Conservation (phyloP, 208 protist genomes). For the Leishmania arabica region DNA sequence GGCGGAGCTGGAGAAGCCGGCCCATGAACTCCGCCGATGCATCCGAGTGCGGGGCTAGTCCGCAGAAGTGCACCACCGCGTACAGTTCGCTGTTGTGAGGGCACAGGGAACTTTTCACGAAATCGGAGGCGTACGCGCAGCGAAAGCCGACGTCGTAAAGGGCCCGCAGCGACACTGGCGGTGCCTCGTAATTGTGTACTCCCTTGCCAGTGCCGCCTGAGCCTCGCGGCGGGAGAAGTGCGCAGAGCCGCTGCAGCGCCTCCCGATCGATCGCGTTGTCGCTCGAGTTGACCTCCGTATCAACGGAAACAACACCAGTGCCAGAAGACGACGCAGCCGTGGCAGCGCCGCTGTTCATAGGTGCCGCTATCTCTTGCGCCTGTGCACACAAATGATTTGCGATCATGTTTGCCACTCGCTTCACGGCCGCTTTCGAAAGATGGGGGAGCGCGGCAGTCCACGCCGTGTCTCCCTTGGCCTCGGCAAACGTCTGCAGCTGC, state of each 20-base stretch:
- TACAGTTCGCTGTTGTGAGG: conserved; percentile 72
- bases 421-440: conserved; percentile 33
- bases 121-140: conserved; percentile 44
- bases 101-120: conserved; percentile 35
- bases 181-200: conserved; percentile 22
- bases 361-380: conserved; percentile 12
- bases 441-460: conserved; percentile 40
- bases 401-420: conserved; percentile 41
- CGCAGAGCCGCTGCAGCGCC: conserved; percentile 18
- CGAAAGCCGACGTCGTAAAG: conserved; percentile 54
- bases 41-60: conserved; percentile 73
- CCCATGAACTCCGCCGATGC: conserved; percentile 59
- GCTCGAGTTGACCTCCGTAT: conserved; percentile 13
- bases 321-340: background rate
- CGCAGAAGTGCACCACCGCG: conserved; percentile 53
- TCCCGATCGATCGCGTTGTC: conserved; percentile 17
- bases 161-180: conserved; percentile 39
- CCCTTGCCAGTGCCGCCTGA: conserved; percentile 1
- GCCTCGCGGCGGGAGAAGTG: conserved; percentile 5
- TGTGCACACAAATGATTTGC: conserved; percentile 38
- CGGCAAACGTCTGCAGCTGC: conserved; percentile 22
- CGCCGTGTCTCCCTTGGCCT: conserved; percentile 21
- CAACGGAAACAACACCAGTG: conserved; percentile 31
- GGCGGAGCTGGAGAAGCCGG: conserved; percentile 38
- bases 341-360: background rate